These are phyloP conservation scores for Pseudopithomyces maydicus DNA, from an alignment of 2,329 filamentous ascomycete genomes.

Conservation along the genomic window DNA sequence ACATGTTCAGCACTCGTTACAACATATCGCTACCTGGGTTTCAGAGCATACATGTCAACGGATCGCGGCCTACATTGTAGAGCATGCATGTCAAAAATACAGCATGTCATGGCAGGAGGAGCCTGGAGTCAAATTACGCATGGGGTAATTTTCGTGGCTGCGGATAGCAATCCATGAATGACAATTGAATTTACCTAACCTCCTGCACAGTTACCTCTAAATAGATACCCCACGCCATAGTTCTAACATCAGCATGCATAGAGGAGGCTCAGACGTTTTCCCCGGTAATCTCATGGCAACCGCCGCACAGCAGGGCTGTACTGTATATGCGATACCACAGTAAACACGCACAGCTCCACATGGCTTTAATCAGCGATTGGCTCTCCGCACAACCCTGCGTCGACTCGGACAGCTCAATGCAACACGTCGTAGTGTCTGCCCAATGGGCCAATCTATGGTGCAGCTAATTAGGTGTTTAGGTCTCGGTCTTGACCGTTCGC, in stretches of 20 bases:
- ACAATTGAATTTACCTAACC: not conserved
- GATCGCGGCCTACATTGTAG: no score
- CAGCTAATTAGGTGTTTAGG: not conserved
- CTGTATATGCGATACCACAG: conserved; percentile 4
- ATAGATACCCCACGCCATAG: not conserved
- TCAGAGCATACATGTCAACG: no score
- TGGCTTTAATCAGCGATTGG: not conserved
- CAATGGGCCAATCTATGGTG: not conserved
- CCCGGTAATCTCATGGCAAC: not conserved
- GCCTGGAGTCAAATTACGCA: not conserved
- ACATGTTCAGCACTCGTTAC: no score
- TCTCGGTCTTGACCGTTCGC: conserved; percentile 11
- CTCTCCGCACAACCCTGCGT: not conserved
- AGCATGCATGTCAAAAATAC: not conserved
- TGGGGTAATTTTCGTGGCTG: no score
- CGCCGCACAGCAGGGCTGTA: not conserved
- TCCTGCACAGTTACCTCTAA: not conserved
- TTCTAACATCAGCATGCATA: not conserved
- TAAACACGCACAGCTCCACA: not conserved
- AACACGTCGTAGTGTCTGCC: not conserved
- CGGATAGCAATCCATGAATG: not conserved
- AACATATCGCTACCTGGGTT: no score
- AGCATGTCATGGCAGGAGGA: not conserved
- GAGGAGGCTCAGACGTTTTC: conserved; percentile 4
- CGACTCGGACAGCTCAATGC: not conserved